Evolutionary conservation across 73 alveolate genomes (phyloP).

Genomic region (Tetrahymena thermophila): DNA sequence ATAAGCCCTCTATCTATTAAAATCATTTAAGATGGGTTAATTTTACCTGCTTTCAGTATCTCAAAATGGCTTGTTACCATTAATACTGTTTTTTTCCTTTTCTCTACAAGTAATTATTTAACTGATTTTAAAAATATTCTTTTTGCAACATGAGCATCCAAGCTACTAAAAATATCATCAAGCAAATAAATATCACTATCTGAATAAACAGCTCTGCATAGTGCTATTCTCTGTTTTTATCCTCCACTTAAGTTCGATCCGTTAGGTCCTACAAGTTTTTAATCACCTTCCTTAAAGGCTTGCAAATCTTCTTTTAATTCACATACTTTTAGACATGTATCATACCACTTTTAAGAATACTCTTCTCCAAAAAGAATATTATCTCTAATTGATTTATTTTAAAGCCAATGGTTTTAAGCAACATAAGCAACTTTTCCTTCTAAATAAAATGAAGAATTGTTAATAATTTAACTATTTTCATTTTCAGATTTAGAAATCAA

Average conservation of each 20-base stretch:
- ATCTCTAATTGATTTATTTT: constrained; percentile 73
- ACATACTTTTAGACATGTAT: constrained; percentile 57
- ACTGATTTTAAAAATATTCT: constrained; percentile 53
- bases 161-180: constrained; percentile 79
- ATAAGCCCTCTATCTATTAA: not conserved
- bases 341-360: constrained; percentile 61
- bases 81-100: constrained; percentile 45
- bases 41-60: constrained; percentile 13
- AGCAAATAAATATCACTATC: constrained; percentile 69
- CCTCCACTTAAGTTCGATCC: constrained; percentile 85
- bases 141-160: constrained; percentile 69
- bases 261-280: constrained; percentile 69
- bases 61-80: constrained; percentile 59
- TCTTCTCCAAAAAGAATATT: constrained; percentile 72
- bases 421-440: constrained; percentile 62
- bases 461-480: not conserved
- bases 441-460: constrained; percentile 32
- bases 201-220: constrained; percentile 74
- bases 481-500: not conserved
- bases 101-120: constrained; percentile 47
- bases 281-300: constrained; percentile 58
- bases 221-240: constrained; percentile 70
- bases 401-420: constrained; percentile 77
- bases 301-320: constrained; percentile 70
- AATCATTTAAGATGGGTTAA: not conserved